phyloP scores from a whole-genome alignment of 2,329 filamentous ascomycete genomes.

The Lecanicillium sp. region DNA sequence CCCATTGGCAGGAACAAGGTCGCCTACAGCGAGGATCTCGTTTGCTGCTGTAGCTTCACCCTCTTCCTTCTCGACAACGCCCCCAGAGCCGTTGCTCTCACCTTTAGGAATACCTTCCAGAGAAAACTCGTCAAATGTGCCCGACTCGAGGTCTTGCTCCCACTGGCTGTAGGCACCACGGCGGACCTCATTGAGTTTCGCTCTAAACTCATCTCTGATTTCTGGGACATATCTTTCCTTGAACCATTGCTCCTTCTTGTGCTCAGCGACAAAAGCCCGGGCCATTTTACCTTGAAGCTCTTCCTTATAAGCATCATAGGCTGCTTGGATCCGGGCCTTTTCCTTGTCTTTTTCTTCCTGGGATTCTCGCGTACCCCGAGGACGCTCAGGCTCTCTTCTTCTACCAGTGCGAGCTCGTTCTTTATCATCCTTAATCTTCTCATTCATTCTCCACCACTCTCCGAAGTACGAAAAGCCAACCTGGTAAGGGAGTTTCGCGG shows the following conservation, averaged over 20 bases:
- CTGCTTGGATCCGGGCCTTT: slow-evolving; percentile 66
- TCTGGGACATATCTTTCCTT: slow-evolving; percentile 87
- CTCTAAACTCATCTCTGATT: slow-evolving; percentile 65
- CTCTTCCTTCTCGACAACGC: slow-evolving; percentile 86
- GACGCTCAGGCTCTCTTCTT: slow-evolving; percentile 53
- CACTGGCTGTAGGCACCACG: slow-evolving; percentile 74
- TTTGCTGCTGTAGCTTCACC: slow-evolving; percentile 87
- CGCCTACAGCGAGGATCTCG: slow-evolving; percentile 86
- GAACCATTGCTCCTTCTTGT: slow-evolving; percentile 98
- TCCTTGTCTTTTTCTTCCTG: slow-evolving; percentile 72
- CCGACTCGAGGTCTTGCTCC: slow-evolving; percentile 77
- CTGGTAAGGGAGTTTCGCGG: slow-evolving; percentile 65
- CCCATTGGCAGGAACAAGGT: slow-evolving; percentile 74
- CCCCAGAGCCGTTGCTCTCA: slow-evolving; percentile 80
- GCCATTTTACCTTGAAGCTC: slow-evolving; percentile 72
- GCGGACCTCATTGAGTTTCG: slow-evolving; percentile 72
- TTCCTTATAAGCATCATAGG: slow-evolving; percentile 60
- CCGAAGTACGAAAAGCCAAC: slow-evolving; percentile 81
- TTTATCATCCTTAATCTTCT: slow-evolving; percentile 74
- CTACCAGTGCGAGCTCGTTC: slow-evolving; percentile 63
- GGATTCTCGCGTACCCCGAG: slow-evolving; percentile 55
- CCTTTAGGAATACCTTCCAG: slow-evolving; percentile 90
- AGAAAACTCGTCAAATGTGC: slow-evolving; percentile 88
- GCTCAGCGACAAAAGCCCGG: slow-evolving; percentile 77
- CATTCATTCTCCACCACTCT: slow-evolving; percentile 79